A percentile compares a stretch with the other conserved stretches of the same genome.
Conservation (phyloP, 2,329 filamentous ascomycete species). For the Xylariaceae sp. region DNA sequence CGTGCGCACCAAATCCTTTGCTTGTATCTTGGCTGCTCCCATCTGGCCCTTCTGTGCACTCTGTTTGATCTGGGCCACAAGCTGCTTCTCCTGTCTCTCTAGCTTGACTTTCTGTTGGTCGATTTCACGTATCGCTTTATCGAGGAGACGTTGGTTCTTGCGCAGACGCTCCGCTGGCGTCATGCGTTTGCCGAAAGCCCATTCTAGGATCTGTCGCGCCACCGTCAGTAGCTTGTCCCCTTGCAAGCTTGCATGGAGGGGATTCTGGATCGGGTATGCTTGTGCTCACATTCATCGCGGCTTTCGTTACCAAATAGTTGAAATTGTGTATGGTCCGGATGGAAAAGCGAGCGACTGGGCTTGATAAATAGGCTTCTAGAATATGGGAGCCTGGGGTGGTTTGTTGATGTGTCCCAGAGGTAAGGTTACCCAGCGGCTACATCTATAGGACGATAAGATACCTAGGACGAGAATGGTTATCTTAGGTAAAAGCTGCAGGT, state of each 20-base stretch:
- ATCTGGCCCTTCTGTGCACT: constrained; percentile 98
- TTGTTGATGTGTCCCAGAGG: constrained; percentile 5
- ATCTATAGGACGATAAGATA: constrained; percentile 15
- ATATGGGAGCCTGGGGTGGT: constrained; percentile 4
- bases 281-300: constrained; percentile 26
- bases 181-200: constrained; percentile 99
- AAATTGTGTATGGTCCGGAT: too few species aligned
- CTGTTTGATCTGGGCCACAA: constrained; percentile 96
- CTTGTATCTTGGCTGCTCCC: constrained; percentile 98
- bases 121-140: constrained; percentile 95
- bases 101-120: constrained; percentile 95
- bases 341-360: not conserved
- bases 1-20: constrained; percentile 93
- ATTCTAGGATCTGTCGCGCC: constrained; percentile 87
- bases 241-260: not conserved
- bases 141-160: constrained; percentile 94
- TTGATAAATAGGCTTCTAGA: not conserved
- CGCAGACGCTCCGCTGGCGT: constrained; percentile 90
- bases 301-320: not conserved
- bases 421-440: constrained; percentile 5
- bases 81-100: constrained; percentile 98
- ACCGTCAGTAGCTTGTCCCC: constrained; percentile 5
- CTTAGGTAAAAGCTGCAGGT: too few species aligned
- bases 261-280: not conserved
- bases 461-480: too few species aligned